Percentiles rank a stretch among this genome's conserved stretches.
phyloP scores from a whole-genome alignment of 768 basidiomycete genomes.

The Xerocomellus intermedius region DNA sequence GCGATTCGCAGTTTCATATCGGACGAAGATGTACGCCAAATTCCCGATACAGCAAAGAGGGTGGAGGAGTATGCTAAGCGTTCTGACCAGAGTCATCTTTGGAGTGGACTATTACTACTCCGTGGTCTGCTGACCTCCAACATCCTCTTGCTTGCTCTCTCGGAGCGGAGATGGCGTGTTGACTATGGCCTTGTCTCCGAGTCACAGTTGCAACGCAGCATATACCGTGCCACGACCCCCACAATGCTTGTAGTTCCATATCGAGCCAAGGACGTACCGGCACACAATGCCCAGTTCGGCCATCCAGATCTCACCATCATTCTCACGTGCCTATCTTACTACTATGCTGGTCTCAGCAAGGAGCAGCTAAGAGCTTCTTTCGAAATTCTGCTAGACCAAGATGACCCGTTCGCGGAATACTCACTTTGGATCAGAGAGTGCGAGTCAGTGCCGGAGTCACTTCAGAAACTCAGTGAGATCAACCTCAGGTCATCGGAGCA shows the following conservation, averaged over 20 bases:
- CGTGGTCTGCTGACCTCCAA: constrained; percentile 32
- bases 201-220: too few species aligned
- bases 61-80: constrained; percentile 2
- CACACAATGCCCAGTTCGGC: constrained; percentile 31
- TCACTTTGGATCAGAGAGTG: background rate
- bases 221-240: too few species aligned
- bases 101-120: constrained; percentile 11
- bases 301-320: constrained; percentile 35
- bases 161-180: constrained; percentile 33
- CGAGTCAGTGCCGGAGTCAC: background rate
- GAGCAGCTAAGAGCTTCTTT: background rate
- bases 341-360: constrained; percentile 17
- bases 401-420: constrained; percentile 3
- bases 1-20: constrained; percentile 17
- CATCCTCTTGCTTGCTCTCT: constrained; percentile 24
- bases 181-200: constrained; percentile 31
- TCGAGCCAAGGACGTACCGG: constrained; percentile 35
- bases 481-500: constrained; percentile 9
- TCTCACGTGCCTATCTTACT: constrained; percentile 35
- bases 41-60: background rate
- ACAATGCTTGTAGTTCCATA: constrained; percentile 36
- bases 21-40: background rate
- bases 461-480: background rate
- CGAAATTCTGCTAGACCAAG: background rate
- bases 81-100: background rate